Evolutionary conservation across 108 stramenopile species (phyloP).

Genomic region (Halocafeteria seosinensis): DNA sequence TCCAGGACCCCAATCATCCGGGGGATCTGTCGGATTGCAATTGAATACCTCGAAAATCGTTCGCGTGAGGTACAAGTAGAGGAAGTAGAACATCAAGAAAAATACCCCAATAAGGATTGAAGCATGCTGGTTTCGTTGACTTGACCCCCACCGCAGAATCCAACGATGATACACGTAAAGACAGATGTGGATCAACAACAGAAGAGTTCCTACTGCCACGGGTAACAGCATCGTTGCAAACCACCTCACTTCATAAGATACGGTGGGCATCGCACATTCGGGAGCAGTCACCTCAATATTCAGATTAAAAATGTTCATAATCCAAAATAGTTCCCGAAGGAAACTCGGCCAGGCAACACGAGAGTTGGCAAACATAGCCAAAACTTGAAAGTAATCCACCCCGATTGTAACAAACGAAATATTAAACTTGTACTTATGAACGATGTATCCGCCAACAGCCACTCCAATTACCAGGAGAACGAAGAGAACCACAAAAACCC

Average conservation of each 20-base stretch:
- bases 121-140: background rate
- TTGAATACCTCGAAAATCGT: background rate
- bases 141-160: background rate
- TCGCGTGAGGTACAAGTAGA: background rate
- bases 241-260: constrained; percentile 18
- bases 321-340: constrained; percentile 1
- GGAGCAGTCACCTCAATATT: constrained; percentile 23
- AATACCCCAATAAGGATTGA: background rate
- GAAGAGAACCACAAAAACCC: constrained; percentile 12
- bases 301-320: constrained; percentile 16
- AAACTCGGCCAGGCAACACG: constrained; percentile 18
- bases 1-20: background rate
- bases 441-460: constrained; percentile 10
- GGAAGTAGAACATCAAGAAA: background rate
- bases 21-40: background rate
- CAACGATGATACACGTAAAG: background rate
- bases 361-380: constrained; percentile 14
- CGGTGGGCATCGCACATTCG: constrained; percentile 16
- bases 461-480: background rate
- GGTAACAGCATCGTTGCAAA: background rate
- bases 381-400: constrained; percentile 24
- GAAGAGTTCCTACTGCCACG: background rate
- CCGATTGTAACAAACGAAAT: constrained; percentile 16
- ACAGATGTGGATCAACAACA: background rate
- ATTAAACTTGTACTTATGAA: constrained; percentile 14